Conservation (phyloP, 495 filamentous ascomycete genomes). For the Aspergillus funiculosus region DNA sequence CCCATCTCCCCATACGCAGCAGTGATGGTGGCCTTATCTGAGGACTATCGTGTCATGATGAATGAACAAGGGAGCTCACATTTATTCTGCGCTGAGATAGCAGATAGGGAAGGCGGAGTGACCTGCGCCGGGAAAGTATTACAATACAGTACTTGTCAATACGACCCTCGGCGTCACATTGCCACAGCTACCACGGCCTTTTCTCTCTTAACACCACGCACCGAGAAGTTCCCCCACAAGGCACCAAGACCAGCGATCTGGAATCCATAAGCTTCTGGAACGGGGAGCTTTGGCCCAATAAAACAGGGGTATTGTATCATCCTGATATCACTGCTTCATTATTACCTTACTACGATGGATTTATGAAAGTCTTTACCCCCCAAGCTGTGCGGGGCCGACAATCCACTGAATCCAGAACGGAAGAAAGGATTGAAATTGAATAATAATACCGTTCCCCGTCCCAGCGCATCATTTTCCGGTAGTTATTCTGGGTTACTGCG, state of each 20-base stretch:
- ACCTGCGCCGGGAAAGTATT: background rate
- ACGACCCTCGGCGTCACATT: background rate
- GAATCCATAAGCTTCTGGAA: slow-evolving; percentile 44
- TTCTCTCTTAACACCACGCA: slow-evolving; percentile 17
- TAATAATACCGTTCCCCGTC: too few species aligned
- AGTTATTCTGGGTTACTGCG: too few species aligned
- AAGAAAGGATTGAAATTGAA: too few species aligned
- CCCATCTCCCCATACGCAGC: too few species aligned
- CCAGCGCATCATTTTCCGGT: too few species aligned
- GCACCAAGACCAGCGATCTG: slow-evolving; percentile 38
- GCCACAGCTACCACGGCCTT: slow-evolving; percentile 11
- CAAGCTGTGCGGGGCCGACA: slow-evolving; percentile 33
- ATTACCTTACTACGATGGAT: too few species aligned
- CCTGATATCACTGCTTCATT: slow-evolving; percentile 34
- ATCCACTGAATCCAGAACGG: slow-evolving; percentile 22
- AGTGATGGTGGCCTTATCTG: background rate
- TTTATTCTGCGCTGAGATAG: background rate
- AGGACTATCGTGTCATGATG: background rate
- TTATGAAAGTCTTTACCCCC: too few species aligned
- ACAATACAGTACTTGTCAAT: background rate
- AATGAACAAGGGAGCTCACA: background rate
- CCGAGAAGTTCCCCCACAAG: slow-evolving; percentile 18
- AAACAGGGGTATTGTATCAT: slow-evolving; percentile 18
- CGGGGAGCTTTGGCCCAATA: slow-evolving; percentile 23
- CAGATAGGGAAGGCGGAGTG: background rate